Evolutionary conservation across 352 stramenopile genomes (phyloP).

Genomic region (Globisporangium cylindrosporum): DNA sequence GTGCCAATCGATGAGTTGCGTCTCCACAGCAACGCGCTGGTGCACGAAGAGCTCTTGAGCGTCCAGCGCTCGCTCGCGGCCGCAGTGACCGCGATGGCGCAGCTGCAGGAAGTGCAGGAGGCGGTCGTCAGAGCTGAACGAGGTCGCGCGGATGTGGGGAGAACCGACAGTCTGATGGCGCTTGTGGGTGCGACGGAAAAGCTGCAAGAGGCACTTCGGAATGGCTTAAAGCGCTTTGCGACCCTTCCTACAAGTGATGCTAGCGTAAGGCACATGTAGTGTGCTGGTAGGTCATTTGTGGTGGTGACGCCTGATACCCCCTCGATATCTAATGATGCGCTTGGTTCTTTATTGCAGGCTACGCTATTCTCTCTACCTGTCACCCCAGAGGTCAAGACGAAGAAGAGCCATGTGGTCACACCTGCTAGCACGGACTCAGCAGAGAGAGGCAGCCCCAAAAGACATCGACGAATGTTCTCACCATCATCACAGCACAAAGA

Average conservation of each 20-base stretch:
- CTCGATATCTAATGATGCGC: neutral
- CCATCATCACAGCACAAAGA: neutral
- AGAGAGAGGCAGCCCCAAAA: neutral
- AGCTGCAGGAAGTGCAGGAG: neutral
- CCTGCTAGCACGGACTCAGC: neutral
- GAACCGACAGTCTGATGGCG: neutral
- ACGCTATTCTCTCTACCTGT: neutral
- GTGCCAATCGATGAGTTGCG: neutral
- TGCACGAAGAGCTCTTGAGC: neutral
- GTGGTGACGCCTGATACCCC: neutral
- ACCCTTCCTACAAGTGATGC: neutral
- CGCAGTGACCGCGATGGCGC: neutral
- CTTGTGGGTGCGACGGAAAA: neutral
- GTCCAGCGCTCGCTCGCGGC: neutral
- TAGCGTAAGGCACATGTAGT: neutral
- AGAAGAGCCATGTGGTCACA: neutral
- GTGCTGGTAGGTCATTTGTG: neutral
- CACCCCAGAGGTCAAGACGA: neutral
- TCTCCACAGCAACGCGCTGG: neutral
- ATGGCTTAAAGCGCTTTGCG: neutral
- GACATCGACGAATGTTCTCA: neutral
- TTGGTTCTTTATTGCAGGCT: neutral
- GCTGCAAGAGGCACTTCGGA: neutral
- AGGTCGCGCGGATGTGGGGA: neutral
- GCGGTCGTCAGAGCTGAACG: neutral